Evolutionary conservation across 2,329 filamentous ascomycete genomes (phyloP).

Genomic region (Pseudocercospora musae): DNA sequence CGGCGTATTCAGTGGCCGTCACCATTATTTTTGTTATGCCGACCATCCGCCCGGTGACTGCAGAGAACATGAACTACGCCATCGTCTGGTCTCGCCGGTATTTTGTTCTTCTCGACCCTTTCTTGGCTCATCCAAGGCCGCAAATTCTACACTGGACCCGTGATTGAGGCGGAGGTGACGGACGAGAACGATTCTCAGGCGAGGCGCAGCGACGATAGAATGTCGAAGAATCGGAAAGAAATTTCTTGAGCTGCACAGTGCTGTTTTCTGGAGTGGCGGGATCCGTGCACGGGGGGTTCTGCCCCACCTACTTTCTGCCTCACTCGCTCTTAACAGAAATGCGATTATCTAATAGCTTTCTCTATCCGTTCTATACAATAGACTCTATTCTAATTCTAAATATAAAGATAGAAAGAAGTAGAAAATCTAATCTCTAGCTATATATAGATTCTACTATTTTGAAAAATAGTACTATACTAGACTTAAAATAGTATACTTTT

Average conservation of each 20-base stretch:
- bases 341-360: too few relatives aligned
- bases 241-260: neutral
- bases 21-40: constrained; percentile 55
- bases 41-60: constrained; percentile 46
- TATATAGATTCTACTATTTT: too few relatives aligned
- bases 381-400: too few relatives aligned
- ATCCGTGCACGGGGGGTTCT: too few relatives aligned
- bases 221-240: constrained; percentile 1
- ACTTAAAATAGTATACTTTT: too few relatives aligned
- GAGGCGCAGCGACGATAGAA: constrained; percentile 21
- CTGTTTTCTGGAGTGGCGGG: too few relatives aligned
- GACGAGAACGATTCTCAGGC: constrained; percentile 18
- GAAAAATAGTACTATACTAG: too few relatives aligned
- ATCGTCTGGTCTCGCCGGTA: constrained; percentile 49
- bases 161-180: constrained; percentile 33
- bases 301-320: too few relatives aligned
- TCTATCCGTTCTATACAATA: too few relatives aligned
- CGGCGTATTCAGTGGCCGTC: constrained; percentile 54
- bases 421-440: too few relatives aligned
- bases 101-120: constrained; percentile 42
- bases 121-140: constrained; percentile 49
- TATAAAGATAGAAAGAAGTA: too few relatives aligned
- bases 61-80: constrained; percentile 56
- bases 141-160: constrained; percentile 50
- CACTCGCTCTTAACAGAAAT: too few relatives aligned